These are phyloP conservation scores for Plenodomus lindquistii DNA, from an alignment of 2,329 filamentous ascomycete species.

Conservation along the genomic window DNA sequence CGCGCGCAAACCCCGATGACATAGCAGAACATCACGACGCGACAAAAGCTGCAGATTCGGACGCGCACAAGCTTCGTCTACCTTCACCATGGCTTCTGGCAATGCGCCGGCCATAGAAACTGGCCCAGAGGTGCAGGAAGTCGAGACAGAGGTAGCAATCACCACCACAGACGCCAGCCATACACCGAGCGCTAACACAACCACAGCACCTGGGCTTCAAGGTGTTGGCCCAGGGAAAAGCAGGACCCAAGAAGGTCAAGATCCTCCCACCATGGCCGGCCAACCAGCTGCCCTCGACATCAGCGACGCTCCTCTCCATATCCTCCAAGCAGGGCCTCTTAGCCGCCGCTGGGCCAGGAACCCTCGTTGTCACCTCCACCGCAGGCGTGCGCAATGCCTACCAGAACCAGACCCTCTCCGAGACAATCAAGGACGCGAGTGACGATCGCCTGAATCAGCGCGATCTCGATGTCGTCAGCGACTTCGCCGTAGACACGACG, in stretches of 20 bases:
- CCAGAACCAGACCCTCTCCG: slow-evolving; percentile 46
- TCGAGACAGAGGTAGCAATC: slow-evolving; percentile 73
- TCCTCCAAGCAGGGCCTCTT: slow-evolving; percentile 79
- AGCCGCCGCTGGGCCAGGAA: slow-evolving; percentile 83
- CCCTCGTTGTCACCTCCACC: slow-evolving; percentile 75
- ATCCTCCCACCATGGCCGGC: slow-evolving; percentile 77
- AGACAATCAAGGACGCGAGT: slow-evolving; percentile 6
- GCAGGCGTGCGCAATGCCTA: slow-evolving; percentile 79
- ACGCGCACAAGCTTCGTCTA: slow-evolving; percentile 63
- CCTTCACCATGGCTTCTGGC: slow-evolving; percentile 56
- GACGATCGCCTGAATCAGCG: slow-evolving; percentile 24
- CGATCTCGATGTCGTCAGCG: slow-evolving; percentile 66
- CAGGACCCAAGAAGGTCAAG: slow-evolving; percentile 80
- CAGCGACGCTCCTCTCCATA: slow-evolving; percentile 81
- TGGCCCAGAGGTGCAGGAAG: slow-evolving; percentile 73
- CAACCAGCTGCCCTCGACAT: slow-evolving; percentile 70
- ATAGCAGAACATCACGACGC: slow-evolving; percentile 29
- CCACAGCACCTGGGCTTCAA: slow-evolving; percentile 75
- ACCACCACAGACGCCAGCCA: background rate
- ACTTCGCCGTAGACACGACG: slow-evolving; percentile 73
- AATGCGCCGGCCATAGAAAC: slow-evolving; percentile 51
- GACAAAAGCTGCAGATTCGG: slow-evolving; percentile 30
- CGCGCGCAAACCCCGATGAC: slow-evolving; percentile 33
- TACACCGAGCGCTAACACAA: slow-evolving; percentile 11
- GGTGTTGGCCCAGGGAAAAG: slow-evolving; percentile 57